Evolutionary conservation across 495 filamentous ascomycete genomes (phyloP).

Genomic region (Lasiosphaeriaceae sp.): DNA sequence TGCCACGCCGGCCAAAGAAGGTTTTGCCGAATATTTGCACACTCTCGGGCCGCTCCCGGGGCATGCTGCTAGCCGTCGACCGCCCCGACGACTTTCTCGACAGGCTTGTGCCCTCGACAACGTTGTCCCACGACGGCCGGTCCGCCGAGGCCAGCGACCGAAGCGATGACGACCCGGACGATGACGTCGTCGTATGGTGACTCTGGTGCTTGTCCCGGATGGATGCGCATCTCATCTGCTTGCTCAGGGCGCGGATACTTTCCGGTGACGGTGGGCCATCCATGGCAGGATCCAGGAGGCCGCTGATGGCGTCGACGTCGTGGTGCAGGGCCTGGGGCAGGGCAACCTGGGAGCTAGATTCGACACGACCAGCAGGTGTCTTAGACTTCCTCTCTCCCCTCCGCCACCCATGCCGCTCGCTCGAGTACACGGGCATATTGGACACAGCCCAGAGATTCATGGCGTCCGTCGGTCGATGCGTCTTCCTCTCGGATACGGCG

Average conservation of each 20-base stretch:
- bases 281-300: constrained; percentile 44
- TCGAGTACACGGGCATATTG: constrained; percentile 27
- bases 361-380: constrained; percentile 5
- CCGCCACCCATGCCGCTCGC: constrained; percentile 17
- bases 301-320: constrained; percentile 26
- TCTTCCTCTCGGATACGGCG: neutral
- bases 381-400: constrained; percentile 23
- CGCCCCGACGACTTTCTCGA: constrained; percentile 49
- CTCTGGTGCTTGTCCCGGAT: constrained; percentile 40
- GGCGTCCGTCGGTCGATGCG: constrained; percentile 9
- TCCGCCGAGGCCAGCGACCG: constrained; percentile 37
- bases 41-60: constrained; percentile 49
- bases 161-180: constrained; percentile 46
- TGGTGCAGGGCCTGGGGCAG: constrained; percentile 9
- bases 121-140: constrained; percentile 40
- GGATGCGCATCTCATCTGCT: constrained; percentile 46
- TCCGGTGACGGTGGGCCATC: constrained; percentile 54
- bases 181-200: constrained; percentile 35
- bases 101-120: constrained; percentile 35
- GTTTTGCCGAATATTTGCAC: constrained; percentile 51
- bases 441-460: constrained; percentile 36
- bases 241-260: constrained; percentile 47
- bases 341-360: neutral
- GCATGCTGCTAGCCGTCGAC: constrained; percentile 42
- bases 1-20: constrained; percentile 45